Evolutionary conservation across 345 rosid species (phyloP), one percentile per base, ranked within the genome.

Genomic region (Salix suchowensis): DNA sequence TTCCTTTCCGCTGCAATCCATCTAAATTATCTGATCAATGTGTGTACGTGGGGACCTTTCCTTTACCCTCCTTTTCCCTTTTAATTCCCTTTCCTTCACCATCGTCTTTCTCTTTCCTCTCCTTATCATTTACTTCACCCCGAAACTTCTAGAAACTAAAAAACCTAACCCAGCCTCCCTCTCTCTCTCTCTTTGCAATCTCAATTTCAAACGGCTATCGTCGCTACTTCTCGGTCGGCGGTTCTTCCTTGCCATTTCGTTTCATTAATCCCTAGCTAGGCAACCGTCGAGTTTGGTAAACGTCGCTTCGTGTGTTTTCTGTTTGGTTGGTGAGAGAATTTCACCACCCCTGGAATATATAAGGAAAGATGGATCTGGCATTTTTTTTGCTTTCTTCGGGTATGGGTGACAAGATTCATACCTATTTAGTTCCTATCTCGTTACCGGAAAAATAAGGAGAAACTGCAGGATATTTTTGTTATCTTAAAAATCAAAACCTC

Each of bases 141-240:
- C 39, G 97, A 95, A 93, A 85, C 82, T 96, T 96, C 98, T 93
- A 91, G 98, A 93, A 89, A 78, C 81, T 81, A 74, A 82, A 72
- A 80, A 75, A 46, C 74, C 79, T 5, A 73, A 24, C 78, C 14
- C 44, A 3, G 3, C 3, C 67, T 23, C 71, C 5, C 26, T 16
- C 70, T 8, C 76, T 2, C 24, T 24, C 60, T 71, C 28, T 24
- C n/a, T 72, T 18, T 21, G 3, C 12, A 28, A 42, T 5, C 34
- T 18, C 39, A 6, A 37, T 14, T 66, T n/a, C 48, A 30, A 21
- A 39, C 42, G 44, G 34, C 9, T 18, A 19, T 67, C 30, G 12
- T 62, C 66, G 12, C 6, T 62, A 4, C 30, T 24, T 62, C 66
- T 24, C 28, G 9, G 66, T 62, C 30, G 66, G 26, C 66, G 26